Evolutionary conservation across 768 basidiomycete species (phyloP).

Genomic region (Xanthoconium purpureum): DNA sequence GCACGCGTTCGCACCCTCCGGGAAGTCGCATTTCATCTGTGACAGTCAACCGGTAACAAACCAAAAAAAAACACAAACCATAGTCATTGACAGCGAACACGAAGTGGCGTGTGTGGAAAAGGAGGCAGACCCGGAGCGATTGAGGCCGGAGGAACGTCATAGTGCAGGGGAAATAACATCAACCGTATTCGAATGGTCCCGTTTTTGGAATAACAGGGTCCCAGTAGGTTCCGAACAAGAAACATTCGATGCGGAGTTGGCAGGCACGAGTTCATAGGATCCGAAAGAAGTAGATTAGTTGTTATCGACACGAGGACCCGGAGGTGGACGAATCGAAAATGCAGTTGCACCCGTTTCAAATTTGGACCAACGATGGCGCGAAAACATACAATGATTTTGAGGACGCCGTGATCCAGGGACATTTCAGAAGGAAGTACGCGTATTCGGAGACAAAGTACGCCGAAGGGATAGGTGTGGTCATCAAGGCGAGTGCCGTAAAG

Average conservation of each 20-base stretch:
- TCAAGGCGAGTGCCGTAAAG: conserved; percentile 6
- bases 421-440: conserved; percentile 11
- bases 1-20: conserved; percentile 69
- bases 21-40: conserved; percentile 88
- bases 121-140: background rate
- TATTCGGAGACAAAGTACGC: conserved; percentile 19
- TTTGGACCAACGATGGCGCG: conserved; percentile 4
- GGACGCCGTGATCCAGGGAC: conserved; percentile 7
- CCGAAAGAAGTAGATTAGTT: conserved; percentile 4
- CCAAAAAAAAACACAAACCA: conserved; percentile 13
- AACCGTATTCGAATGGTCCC: conserved; percentile 8
- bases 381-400: background rate
- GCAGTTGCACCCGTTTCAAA: conserved; percentile 20
- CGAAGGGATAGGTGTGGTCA: conserved; percentile 8
- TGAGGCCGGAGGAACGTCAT: conserved; percentile 6
- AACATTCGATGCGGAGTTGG: background rate
- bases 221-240: conserved; percentile 16
- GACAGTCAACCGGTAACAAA: conserved; percentile 8
- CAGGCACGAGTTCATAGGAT: background rate
- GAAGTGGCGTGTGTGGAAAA: background rate
- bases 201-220: conserved; percentile 9
- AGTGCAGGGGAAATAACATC: conserved; percentile 1
- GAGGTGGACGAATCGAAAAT: conserved; percentile 23
- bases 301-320: conserved; percentile 27
- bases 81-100: conserved; percentile 1